Evolutionary conservation across 495 filamentous ascomycete species (phyloP), one percentile per base, ranked within the genome.

Genomic region (Rostrohypoxylon terebratum): DNA sequence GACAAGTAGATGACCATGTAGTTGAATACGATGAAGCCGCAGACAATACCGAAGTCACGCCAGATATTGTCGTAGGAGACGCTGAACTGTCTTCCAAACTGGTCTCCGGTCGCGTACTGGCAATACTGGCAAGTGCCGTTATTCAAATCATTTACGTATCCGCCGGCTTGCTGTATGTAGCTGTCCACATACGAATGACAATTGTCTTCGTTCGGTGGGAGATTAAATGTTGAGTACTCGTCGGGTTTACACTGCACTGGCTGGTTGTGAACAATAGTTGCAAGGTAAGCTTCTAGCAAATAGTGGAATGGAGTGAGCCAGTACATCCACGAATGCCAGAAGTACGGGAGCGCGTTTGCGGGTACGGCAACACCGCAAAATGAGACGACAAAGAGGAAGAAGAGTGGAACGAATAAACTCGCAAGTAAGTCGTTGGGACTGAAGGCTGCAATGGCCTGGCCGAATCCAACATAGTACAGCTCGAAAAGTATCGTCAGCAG

Each of bases 361-460:
- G 90, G 89, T 5, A 90, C 87, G 14, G 90, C 80, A 21, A 91
- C 85, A 60, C 90, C 89, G 58, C 87, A 89, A 78, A 91, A 92
- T 7, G 85, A 83, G 40, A 89, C 83, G 61, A 89, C 82, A 67
- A 90, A 89, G 18, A 86, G 83, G 79, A 92, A 90, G 76, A 91
- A 88, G 16, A 88, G 78, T 0, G 90, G 90, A 10, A 91, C 88
- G 3, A 92, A 84, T 0, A 94, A 75, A 8, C 87, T 90, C 14
- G 91, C 91, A 38, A 94, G 85, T 4, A 93, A 83, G 40, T 91
- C 88, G 76, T 93, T 93, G 0, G 92, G 91, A 10, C 88, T 82
- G 68, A 93, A 85, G 0, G 92, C 83, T 0, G 93, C 93, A 51
- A 96, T 93, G 68, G 89, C 88, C 78, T 94, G 91, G 1, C 91